phyloP scores from a whole-genome alignment of 306 rosid species.

The Inga leiocalycina region DNA sequence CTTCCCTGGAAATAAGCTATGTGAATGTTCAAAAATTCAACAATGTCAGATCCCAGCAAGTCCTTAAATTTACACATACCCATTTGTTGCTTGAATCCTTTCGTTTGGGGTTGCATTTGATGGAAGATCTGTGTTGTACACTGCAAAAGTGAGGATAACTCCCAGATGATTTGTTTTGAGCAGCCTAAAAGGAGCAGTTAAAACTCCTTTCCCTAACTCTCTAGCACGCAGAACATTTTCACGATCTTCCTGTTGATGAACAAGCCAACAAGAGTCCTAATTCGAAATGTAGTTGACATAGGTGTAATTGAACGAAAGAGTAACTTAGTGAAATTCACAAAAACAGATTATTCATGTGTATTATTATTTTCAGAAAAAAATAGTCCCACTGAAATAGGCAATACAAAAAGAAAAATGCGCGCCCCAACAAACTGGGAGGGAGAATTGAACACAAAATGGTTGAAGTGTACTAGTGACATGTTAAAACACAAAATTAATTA shows the following conservation, averaged over 20 bases:
- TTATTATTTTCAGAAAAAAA: neutral
- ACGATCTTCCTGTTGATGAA: constrained; percentile 80
- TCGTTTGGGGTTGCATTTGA: constrained; percentile 91
- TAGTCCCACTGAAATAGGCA: neutral
- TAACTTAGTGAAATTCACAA: neutral
- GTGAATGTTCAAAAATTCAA: constrained; percentile 9
- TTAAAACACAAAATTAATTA: constrained; percentile 12
- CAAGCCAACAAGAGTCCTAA: constrained; percentile 28
- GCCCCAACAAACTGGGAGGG: too few relatives aligned
- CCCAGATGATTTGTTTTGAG: constrained; percentile 88
- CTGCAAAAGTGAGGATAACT: constrained; percentile 93
- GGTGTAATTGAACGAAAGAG: neutral
- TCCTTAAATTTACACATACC: constrained; percentile 49
- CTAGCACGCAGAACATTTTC: constrained; percentile 87
- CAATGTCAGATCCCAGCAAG: constrained; percentile 8
- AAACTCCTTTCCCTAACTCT: constrained; percentile 90
- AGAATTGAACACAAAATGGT: too few relatives aligned
- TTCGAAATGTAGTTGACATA: neutral
- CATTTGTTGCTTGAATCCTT: constrained; percentile 93
- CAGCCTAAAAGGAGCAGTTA: constrained; percentile 88
- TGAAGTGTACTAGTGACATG: too few relatives aligned
- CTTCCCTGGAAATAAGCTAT: constrained; percentile 1
- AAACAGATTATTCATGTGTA: neutral
- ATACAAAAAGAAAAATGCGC: neutral
- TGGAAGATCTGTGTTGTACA: constrained; percentile 85